phyloP scores from a whole-genome alignment of 345 rosid species.

The Iberis pinnata region DNA sequence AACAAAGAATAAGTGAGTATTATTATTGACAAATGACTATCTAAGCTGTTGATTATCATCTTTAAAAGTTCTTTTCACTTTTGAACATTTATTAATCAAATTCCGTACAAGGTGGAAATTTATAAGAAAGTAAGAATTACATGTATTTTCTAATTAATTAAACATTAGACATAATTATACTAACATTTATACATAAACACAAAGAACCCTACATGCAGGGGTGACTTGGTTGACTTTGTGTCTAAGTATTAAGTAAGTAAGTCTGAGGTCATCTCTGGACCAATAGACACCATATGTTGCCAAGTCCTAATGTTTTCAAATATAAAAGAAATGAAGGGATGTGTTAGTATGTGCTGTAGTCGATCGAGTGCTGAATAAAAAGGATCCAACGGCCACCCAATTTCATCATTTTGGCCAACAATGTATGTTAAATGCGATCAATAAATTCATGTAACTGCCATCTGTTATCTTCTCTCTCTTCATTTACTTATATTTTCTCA shows the following conservation, averaged over 20 bases:
- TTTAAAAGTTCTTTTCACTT: neutral
- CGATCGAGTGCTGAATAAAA: neutral
- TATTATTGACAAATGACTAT: neutral
- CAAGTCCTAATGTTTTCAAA: slow-evolving; percentile 16
- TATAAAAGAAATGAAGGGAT: neutral
- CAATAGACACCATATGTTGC: slow-evolving; percentile 21
- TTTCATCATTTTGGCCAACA: slow-evolving; percentile 27
- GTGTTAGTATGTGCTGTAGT: slow-evolving; percentile 19
- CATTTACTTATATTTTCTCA: slow-evolving; percentile 16
- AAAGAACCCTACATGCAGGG: slow-evolving; percentile 7
- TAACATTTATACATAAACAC: neutral
- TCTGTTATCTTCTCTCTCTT: slow-evolving; percentile 20
- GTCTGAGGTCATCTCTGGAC: slow-evolving; percentile 11
- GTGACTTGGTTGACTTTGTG: slow-evolving; percentile 12
- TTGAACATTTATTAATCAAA: neutral
- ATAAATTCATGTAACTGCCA: slow-evolving; percentile 33
- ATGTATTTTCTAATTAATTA: neutral
- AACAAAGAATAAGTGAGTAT: slow-evolving; percentile 2
- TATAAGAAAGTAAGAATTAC: neutral
- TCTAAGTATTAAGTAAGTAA: neutral
- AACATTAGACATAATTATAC: neutral
- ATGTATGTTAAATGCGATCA: slow-evolving; percentile 32
- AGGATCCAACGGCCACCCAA: slow-evolving; percentile 33
- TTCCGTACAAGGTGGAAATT: neutral
- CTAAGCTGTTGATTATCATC: neutral